A percentile compares a stretch with the other conserved stretches of the same genome.
Conservation (phyloP, 371 early-diverging fungal genomes). For the Choanephora cucurbitarum region DNA sequence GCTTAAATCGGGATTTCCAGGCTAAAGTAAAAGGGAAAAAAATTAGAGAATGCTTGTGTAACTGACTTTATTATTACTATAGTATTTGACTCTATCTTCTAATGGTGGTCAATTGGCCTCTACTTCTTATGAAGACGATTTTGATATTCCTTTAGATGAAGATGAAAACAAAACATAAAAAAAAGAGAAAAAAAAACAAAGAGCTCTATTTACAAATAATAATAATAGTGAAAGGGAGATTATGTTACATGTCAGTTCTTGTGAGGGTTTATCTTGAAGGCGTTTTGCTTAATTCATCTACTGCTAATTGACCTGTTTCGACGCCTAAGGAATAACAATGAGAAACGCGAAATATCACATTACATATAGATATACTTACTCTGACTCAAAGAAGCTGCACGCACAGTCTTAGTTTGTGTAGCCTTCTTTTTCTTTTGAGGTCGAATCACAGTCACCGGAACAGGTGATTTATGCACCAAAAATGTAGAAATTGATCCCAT, state of each 20-base stretch:
- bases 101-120: constrained; percentile 33
- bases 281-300: constrained; percentile 36
- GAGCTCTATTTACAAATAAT: constrained; percentile 16
- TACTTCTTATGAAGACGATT: constrained; percentile 40
- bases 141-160: constrained; percentile 41
- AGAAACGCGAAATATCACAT: background rate
- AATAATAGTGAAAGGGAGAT: constrained; percentile 12
- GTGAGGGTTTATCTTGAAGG: constrained; percentile 1
- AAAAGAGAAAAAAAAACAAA: too few relatives aligned
- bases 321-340: constrained; percentile 29
- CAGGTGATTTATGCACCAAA: constrained; percentile 62
- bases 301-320: constrained; percentile 35
- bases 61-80: constrained; percentile 4
- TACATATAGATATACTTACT: constrained; percentile 29
- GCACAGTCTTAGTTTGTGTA: constrained; percentile 19
- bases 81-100: constrained; percentile 41
- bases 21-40: constrained; percentile 33
- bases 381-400: constrained; percentile 35
- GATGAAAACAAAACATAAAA: constrained; percentile 24
- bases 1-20: constrained; percentile 56
- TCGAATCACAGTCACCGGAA: constrained; percentile 60
- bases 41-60: background rate
- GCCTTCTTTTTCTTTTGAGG: constrained; percentile 46
- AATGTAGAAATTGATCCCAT: constrained; percentile 61
- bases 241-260: too few relatives aligned